Percentiles rank a stretch among this genome's conserved stretches.
Conservation (phyloP, 176 grass and related monocot genomes). For the Triticum dicoccoides region DNA sequence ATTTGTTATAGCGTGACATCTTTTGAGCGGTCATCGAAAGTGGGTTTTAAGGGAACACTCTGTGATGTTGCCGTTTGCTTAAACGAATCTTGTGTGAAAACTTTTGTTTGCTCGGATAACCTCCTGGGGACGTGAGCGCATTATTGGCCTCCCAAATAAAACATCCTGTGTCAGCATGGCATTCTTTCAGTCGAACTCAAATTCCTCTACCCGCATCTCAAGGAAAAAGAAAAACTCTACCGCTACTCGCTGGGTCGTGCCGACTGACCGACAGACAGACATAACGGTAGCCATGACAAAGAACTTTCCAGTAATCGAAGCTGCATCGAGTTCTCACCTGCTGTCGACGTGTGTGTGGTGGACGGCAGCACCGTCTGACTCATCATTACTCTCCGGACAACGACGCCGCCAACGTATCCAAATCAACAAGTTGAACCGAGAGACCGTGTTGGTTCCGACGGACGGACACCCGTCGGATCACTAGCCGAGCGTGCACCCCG, state of each 20-base stretch:
- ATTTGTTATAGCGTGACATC: too few species aligned
- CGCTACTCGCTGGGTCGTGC: neutral
- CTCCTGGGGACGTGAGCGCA: too few species aligned
- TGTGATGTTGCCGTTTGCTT: too few species aligned
- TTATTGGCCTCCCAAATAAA: too few species aligned
- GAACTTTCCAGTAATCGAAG: neutral
- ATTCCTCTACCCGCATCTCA: neutral
- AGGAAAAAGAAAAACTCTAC: neutral
- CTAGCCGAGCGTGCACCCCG: neutral
- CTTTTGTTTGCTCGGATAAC: too few species aligned
- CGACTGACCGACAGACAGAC: neutral
- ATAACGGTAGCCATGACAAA: neutral
- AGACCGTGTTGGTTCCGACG: neutral
- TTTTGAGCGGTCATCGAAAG: too few species aligned
- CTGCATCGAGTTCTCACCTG: neutral
- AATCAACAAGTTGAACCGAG: too few species aligned
- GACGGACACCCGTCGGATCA: neutral
- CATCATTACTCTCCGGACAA: slow-evolving; percentile 7
- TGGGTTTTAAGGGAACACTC: too few species aligned
- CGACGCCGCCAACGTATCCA: neutral
- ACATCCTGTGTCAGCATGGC: neutral
- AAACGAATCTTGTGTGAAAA: too few species aligned
- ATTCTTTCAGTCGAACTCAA: neutral
- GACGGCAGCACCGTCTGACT: too few species aligned
- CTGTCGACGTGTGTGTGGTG: too few species aligned